Evolutionary conservation across 2,329 filamentous ascomycete genomes (phyloP), one percentile per base, ranked within the genome.

Genomic region (Fusarium camptoceras): DNA sequence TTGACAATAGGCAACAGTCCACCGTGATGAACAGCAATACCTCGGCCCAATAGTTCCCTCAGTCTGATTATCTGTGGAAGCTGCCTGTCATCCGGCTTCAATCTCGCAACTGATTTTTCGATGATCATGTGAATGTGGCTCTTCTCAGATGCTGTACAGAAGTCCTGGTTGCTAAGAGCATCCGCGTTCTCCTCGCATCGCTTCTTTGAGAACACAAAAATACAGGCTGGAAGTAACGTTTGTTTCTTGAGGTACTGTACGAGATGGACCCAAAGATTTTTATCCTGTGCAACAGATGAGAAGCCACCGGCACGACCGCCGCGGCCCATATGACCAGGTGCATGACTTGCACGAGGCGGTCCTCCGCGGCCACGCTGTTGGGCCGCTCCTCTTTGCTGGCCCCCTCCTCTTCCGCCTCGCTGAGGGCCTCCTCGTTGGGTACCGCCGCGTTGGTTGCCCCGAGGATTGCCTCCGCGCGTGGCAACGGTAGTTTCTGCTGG

Each of bases 161-260:
- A 98, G 77, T 99, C 96, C 72, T 97, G 91, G 76, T 98, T 98
- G 66, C 93, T 95, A 24, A 99, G 85, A 0, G 96, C 95, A 78
- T 98, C 94, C 1, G 96, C 96, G 78, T 98, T 99, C 77, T 98
- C 94, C 79, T 99, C 96, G 75, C 96, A 98, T 55, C 96, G 87
- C 81, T 96, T 97, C 83, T 98, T 99, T 5, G 96, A 99, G 80
- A 99, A 99, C 59, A 99, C 95, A 77, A 99, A 99, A 72, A 99
- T 97, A 78, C 95, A 98, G 11, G 92, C 94, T 1, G 96, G 96
- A 6, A 99, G 87, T 6, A 99, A 85, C 50, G 89, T 93, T 55
- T 94, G 89, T 79, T 97, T 97, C 75, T 91, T 93, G 56, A 99
- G 85, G 80, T 93, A 94, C 76, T 97, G 93, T 5, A 99, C 94